Base-by-base conservation (phyloP, 2,329 filamentous ascomycete genomes). In the Dactylellina parvicollis region DNA sequence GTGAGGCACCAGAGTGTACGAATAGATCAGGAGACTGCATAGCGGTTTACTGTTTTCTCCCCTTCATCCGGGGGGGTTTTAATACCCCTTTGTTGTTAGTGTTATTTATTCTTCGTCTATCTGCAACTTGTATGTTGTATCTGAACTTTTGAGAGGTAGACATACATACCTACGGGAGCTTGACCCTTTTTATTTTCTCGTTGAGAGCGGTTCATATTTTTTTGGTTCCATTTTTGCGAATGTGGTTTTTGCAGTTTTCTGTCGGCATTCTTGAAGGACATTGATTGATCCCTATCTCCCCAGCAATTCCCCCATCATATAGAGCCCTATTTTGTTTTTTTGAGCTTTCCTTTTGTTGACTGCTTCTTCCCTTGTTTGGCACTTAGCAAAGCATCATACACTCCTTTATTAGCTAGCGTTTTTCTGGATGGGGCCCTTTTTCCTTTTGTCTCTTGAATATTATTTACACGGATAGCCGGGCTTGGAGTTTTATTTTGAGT, bases 1-100 rank as follows among this genome's bases (percentile, higher is more conserved):
- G 56, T 59, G 18, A 66, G 38, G 28, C 46, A 67, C 18, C 46
- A 61, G 54, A 69, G 34, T 64, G 61, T 67, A 62, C 42, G 49
- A 74, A 40, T 74, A 69, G 32, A 46, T 24, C 70, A 74, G 55
- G 69, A 73, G 69, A 74, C 62, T 64, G 70, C 70, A 74, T 74
- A 74, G 69, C 60, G 47, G 10, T 12, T 47, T 7, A 22, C 44
- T 50, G 42, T 61, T 32, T 55, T 52, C n/a, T n/a, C n/a, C n/a
- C n/a, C n/a, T n/a, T n/a, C n/a, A n/a, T n/a, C n/a, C n/a, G n/a
- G n/a, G n/a, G n/a, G n/a, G n/a, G n/a, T n/a, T 42, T 49, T 49
- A 38, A 7, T 14, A 14, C 12, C 34, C 14, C 24, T 52, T 46
- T 46, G 26, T 28, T 3, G 24, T 18, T 55, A 26, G 24, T 40